phyloP scores from a whole-genome alignment of 768 basidiomycete species.

The Lyophyllum semitale region DNA sequence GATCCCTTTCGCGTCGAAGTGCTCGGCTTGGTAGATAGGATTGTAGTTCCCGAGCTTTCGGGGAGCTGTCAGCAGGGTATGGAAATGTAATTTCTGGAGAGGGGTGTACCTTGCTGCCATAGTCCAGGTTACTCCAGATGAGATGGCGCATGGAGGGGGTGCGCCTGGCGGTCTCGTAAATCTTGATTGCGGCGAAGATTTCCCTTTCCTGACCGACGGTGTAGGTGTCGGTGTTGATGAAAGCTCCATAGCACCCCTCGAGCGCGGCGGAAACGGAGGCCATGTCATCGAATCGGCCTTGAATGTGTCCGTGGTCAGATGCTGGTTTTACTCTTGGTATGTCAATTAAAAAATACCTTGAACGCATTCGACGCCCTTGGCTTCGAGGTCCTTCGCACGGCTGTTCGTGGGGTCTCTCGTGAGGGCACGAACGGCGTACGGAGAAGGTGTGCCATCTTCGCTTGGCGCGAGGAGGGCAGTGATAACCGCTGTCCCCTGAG shows the following conservation, averaged over 20 bases:
- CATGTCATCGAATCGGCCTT: slow-evolving; percentile 37
- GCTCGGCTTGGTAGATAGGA: slow-evolving; percentile 36
- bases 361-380: slow-evolving; percentile 37
- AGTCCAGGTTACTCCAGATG: slow-evolving; percentile 44
- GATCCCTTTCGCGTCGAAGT: slow-evolving; percentile 43
- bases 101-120: slow-evolving; percentile 37
- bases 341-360: slow-evolving; percentile 24
- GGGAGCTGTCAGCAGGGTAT: not conserved
- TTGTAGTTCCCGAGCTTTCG: slow-evolving; percentile 21
- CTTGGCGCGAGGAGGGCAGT: slow-evolving; percentile 34
- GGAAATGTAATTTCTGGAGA: not conserved
- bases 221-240: slow-evolving; percentile 41
- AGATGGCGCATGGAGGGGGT: slow-evolving; percentile 35
- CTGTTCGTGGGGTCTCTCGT: slow-evolving; percentile 34
- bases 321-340: not conserved
- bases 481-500: slow-evolving; percentile 43
- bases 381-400: slow-evolving; percentile 35
- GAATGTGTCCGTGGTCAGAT: not conserved
- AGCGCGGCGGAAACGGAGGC: slow-evolving; percentile 28
- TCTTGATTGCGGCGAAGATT: slow-evolving; percentile 38
- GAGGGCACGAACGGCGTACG: slow-evolving; percentile 42
- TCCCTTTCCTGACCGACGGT: slow-evolving; percentile 43
- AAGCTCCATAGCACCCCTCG: slow-evolving; percentile 40
- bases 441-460: slow-evolving; percentile 39
- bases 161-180: slow-evolving; percentile 41